Conservation (phyloP, 2,329 filamentous ascomycete genomes). For the Alternaria atra region DNA sequence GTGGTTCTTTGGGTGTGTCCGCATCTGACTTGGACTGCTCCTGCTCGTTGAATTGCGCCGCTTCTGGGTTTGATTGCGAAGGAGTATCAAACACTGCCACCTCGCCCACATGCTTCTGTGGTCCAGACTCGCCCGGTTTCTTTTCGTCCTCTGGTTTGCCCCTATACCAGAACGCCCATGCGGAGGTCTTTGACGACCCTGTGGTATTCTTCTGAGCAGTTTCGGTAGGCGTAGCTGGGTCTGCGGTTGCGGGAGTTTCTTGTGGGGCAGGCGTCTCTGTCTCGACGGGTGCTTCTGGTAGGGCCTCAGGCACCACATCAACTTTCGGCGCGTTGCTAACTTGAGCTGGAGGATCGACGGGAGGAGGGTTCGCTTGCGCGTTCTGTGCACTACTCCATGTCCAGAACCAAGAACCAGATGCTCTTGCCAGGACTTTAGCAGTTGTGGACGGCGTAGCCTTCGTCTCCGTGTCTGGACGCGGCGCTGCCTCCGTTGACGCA, state of each 20-base stretch:
- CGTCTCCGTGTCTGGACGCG: slow-evolving; percentile 20
- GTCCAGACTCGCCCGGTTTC: slow-evolving; percentile 66
- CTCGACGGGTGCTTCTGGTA: neutral
- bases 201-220: slow-evolving; percentile 27
- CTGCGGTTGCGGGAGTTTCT: slow-evolving; percentile 8
- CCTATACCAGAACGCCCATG: slow-evolving; percentile 84
- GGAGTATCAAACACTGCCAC: slow-evolving; percentile 61
- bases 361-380: slow-evolving; percentile 37
- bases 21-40: slow-evolving; percentile 31
- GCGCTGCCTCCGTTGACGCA: slow-evolving; percentile 8
- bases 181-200: slow-evolving; percentile 63
- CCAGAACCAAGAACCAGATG: slow-evolving; percentile 58
- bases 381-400: slow-evolving; percentile 60
- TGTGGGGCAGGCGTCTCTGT: slow-evolving; percentile 9
- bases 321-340: slow-evolving; percentile 16
- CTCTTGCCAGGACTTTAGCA: slow-evolving; percentile 24
- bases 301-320: slow-evolving; percentile 17
- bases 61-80: slow-evolving; percentile 60
- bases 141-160: slow-evolving; percentile 62
- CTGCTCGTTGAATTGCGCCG: slow-evolving; percentile 61
- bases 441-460: slow-evolving; percentile 24
- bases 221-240: slow-evolving; percentile 20
- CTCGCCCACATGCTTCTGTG: slow-evolving; percentile 63
- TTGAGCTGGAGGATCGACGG: slow-evolving; percentile 21
- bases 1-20: slow-evolving; percentile 28